Percentiles rank a stretch among this genome's conserved stretches.
phyloP scores from a whole-genome alignment of 768 basidiomycete genomes.

The Mycena haematopus region DNA sequence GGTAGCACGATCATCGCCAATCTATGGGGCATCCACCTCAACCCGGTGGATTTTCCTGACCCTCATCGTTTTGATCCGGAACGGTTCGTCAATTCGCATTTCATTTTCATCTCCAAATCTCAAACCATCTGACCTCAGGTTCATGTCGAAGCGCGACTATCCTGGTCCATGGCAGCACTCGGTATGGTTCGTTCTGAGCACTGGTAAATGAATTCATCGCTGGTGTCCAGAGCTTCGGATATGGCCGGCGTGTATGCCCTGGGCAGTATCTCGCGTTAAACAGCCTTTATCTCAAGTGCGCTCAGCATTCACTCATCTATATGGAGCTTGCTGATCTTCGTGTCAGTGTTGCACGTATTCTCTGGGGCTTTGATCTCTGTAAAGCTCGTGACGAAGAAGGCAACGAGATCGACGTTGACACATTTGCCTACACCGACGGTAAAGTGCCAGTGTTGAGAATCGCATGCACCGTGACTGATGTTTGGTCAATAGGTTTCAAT shows the following conservation, averaged over 20 bases:
- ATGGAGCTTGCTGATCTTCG: background rate
- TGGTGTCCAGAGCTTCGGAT: constrained; percentile 23
- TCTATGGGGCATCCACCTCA: constrained; percentile 33
- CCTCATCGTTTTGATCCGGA: constrained; percentile 29
- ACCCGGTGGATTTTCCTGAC: constrained; percentile 26
- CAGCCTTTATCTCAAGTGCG: constrained; percentile 27
- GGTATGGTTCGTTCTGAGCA: background rate
- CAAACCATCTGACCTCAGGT: background rate
- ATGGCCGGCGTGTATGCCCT: constrained; percentile 28
- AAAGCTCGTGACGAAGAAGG: constrained; percentile 25
- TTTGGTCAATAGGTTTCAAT: constrained; percentile 21
- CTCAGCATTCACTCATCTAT: background rate
- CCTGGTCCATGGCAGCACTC: constrained; percentile 31
- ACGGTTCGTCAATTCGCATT: background rate
- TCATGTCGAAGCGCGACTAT: constrained; percentile 29
- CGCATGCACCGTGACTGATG: background rate
- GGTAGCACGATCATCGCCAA: constrained; percentile 47
- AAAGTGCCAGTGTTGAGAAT: too few species aligned
- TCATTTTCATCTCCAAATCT: too few species aligned
- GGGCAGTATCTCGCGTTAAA: constrained; percentile 23
- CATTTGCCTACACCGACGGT: constrained; percentile 30
- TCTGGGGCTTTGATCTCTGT: constrained; percentile 27
- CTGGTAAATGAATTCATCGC: background rate
- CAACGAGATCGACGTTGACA: constrained; percentile 25
- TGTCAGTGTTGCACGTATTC: constrained; percentile 26